Percentiles rank a stretch among this genome's conserved stretches.
Conservation (phyloP, 2,329 filamentous ascomycete genomes). For the Sphaceloma murrayae region DNA sequence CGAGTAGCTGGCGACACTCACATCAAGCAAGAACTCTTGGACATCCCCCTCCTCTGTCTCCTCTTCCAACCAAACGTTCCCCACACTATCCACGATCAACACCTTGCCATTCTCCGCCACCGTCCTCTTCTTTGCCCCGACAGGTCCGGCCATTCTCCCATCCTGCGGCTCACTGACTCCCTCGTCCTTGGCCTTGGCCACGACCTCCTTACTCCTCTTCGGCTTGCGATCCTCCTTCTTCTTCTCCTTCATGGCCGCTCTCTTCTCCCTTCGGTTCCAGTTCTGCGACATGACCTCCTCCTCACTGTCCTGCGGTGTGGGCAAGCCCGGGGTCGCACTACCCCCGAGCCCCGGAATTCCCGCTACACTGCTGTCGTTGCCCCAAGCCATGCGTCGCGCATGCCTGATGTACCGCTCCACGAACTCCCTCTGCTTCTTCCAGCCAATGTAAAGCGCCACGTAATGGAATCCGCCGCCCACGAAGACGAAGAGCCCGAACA, state of each 20-base stretch:
- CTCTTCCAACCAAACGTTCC: conserved; percentile 92
- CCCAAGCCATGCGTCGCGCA: conserved; percentile 81
- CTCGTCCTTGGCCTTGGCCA: conserved; percentile 42
- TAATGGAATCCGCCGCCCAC: conserved; percentile 84
- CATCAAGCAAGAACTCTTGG: conserved; percentile 77
- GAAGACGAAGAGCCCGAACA: conserved; percentile 70
- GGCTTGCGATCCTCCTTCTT: conserved; percentile 54
- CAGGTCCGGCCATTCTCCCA: conserved; percentile 46
- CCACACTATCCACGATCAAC: conserved; percentile 80
- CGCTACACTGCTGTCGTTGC: conserved; percentile 59
- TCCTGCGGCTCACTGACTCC: conserved; percentile 48
- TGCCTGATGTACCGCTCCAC: conserved; percentile 85
- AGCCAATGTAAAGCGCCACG: conserved; percentile 70
- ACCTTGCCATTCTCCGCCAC: conserved; percentile 93
- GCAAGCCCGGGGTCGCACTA: conserved; percentile 28
- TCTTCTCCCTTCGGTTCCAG: conserved; percentile 72
- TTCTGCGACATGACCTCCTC: conserved; percentile 46
- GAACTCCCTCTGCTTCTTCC: conserved; percentile 84
- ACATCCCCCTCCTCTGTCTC: conserved; percentile 76
- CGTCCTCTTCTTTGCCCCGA: conserved; percentile 75
- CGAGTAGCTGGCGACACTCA: conserved; percentile 42
- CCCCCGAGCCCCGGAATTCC: conserved; percentile 58
- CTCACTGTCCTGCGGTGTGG: conserved; percentile 40
- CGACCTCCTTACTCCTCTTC: conserved; percentile 42
- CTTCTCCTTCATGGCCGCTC: conserved; percentile 76